Conservation (phyloP, 2,329 filamentous ascomycete species). For the Thelonectria olida region DNA sequence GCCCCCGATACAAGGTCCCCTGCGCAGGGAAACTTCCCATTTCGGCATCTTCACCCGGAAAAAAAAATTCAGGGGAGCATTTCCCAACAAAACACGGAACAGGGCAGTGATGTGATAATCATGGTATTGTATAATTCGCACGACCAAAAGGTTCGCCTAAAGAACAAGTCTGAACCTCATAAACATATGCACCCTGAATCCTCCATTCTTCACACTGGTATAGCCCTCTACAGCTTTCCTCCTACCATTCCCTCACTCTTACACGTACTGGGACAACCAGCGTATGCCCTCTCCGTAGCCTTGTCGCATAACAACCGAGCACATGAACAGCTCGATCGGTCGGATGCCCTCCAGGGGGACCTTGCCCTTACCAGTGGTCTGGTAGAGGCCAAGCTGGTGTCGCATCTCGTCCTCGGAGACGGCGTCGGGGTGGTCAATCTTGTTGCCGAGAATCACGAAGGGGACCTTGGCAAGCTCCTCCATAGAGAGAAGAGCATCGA, state of each 20-base stretch:
- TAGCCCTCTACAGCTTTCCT: constrained; percentile 25
- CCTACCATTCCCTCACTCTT: constrained; percentile 46
- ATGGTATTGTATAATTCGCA: constrained; percentile 43
- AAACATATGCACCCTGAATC: constrained; percentile 35
- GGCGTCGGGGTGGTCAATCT: constrained; percentile 98
- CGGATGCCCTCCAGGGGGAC: constrained; percentile 90
- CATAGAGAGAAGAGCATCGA: constrained; percentile 95
- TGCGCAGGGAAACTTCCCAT: constrained; percentile 4
- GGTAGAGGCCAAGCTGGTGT: constrained; percentile 91
- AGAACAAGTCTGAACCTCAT: constrained; percentile 48
- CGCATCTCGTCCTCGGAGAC: constrained; percentile 95
- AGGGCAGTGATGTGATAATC: constrained; percentile 1
- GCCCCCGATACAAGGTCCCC: background rate
- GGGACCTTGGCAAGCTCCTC: constrained; percentile 96
- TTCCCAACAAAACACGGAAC: constrained; percentile 14
- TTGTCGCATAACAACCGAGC: constrained; percentile 97
- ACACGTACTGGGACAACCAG: constrained; percentile 94
- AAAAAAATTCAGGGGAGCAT: background rate
- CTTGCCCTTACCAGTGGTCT: constrained; percentile 97
- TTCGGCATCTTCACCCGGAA: constrained; percentile 9
- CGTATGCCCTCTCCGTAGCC: constrained; percentile 91
- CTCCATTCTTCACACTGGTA: constrained; percentile 33
- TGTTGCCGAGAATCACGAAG: constrained; percentile 96
- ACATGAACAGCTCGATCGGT: constrained; percentile 98
- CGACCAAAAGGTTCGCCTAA: constrained; percentile 46